Percentiles rank a stretch among this genome's conserved stretches.
Evolutionary conservation across 345 rosid genomes (phyloP).

Genomic region (Pistacia vera): DNA sequence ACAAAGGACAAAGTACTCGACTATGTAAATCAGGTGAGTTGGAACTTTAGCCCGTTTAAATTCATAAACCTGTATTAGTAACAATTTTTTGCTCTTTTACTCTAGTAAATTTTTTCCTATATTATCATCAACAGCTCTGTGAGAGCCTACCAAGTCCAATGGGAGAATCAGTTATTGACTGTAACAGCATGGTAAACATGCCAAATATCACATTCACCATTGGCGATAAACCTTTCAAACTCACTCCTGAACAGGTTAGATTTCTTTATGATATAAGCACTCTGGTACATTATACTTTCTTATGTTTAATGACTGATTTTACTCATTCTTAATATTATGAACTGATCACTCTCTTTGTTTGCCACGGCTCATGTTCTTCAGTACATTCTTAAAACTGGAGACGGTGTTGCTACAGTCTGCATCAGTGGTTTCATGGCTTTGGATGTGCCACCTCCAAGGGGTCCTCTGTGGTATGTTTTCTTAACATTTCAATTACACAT

Average conservation of each 20-base stretch:
- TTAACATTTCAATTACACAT: not conserved
- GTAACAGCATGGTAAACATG: constrained; percentile 48
- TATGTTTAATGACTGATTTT: not conserved
- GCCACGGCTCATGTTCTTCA: constrained; percentile 25
- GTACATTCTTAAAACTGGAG: constrained; percentile 71
- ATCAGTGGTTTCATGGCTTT: constrained; percentile 69
- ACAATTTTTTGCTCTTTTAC: not conserved
- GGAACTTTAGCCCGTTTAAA: not conserved
- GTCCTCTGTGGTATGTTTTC: constrained; percentile 64
- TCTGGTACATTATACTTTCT: not conserved
- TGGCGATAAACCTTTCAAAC: constrained; percentile 55
- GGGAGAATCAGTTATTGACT: constrained; percentile 62
- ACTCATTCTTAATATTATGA: not conserved
- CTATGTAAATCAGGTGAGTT: constrained; percentile 56
- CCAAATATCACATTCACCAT: constrained; percentile 66
- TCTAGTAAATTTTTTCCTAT: not conserved
- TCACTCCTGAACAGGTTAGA: constrained; percentile 71
- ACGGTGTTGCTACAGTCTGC: constrained; percentile 52
- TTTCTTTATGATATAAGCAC: not conserved
- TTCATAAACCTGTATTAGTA: not conserved
- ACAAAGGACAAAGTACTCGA: constrained; percentile 56
- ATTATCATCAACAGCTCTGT: constrained; percentile 46
- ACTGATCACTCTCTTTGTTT: not conserved
- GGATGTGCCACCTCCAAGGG: constrained; percentile 67
- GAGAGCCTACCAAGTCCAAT: constrained; percentile 71